These are phyloP conservation scores for Trichophyton mentagrophytes DNA, from an alignment of 2,329 filamentous ascomycete species.

Conservation along the genomic window DNA sequence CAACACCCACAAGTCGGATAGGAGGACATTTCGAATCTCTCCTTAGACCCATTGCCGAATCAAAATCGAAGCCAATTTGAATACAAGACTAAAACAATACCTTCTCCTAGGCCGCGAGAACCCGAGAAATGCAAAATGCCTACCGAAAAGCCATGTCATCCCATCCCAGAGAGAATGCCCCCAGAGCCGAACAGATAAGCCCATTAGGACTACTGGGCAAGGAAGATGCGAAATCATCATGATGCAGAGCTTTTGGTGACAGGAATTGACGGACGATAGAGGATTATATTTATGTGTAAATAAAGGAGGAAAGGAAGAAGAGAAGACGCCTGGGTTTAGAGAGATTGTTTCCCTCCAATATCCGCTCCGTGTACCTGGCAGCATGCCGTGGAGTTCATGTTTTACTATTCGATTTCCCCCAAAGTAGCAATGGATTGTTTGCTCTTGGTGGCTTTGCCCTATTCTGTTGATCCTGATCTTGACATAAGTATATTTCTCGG, in stretches of 20 bases:
- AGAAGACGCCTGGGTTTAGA: neutral
- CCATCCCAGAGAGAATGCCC: constrained; percentile 65
- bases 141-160: constrained; percentile 69
- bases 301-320: neutral
- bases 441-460: neutral
- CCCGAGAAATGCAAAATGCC: constrained; percentile 64
- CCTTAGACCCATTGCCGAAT: neutral
- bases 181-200: constrained; percentile 74
- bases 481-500: neutral
- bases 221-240: constrained; percentile 58
- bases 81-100: neutral
- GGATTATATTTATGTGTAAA: neutral
- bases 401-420: neutral
- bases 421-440: neutral
- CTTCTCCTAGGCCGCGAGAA: constrained; percentile 55
- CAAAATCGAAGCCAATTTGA: neutral
- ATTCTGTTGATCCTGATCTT: neutral
- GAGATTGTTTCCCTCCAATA: neutral
- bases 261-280: neutral
- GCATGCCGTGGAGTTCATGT: neutral
- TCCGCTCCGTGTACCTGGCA: neutral
- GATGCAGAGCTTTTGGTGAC: neutral
- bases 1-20: neutral
- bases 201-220: constrained; percentile 73
- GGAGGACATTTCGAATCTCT: neutral